Conservation (phyloP, 352 stramenopile genomes). For the Phytopythium montanum region DNA sequence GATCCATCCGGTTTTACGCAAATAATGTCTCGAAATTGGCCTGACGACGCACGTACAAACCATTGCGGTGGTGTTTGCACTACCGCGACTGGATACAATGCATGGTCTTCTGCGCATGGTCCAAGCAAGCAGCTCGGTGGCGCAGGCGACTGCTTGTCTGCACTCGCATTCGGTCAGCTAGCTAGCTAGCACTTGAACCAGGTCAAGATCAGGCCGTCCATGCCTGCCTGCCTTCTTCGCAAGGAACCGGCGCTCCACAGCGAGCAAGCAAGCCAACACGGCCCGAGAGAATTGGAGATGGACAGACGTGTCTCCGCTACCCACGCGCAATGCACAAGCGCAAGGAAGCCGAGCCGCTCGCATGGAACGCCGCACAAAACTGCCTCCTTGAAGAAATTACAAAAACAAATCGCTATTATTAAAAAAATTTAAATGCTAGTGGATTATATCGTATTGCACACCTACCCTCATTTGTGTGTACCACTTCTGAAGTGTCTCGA, state of each 20-base stretch:
- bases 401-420: neutral
- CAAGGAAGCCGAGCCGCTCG: neutral
- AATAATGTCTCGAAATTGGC: neutral
- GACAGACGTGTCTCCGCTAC: neutral
- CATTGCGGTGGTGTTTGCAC: neutral
- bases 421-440: too few species aligned
- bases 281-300: neutral
- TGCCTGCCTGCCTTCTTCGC: neutral
- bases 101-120: neutral
- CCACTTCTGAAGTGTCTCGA: neutral
- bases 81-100: neutral
- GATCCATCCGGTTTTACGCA: neutral
- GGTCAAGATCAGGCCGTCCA: neutral
- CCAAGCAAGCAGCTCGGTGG: neutral
- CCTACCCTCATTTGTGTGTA: neutral
- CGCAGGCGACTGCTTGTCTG: neutral
- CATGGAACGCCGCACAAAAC: slow-evolving; percentile 1
- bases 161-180: neutral
- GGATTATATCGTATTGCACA: too few species aligned
- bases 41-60: neutral
- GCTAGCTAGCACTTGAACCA: neutral
- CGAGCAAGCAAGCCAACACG: neutral
- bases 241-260: neutral
- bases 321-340: neutral
- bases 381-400: neutral